These are phyloP conservation scores for Metschnikowia similis DNA, from an alignment of 805 yeast genomes.

Conservation along the genomic window DNA sequence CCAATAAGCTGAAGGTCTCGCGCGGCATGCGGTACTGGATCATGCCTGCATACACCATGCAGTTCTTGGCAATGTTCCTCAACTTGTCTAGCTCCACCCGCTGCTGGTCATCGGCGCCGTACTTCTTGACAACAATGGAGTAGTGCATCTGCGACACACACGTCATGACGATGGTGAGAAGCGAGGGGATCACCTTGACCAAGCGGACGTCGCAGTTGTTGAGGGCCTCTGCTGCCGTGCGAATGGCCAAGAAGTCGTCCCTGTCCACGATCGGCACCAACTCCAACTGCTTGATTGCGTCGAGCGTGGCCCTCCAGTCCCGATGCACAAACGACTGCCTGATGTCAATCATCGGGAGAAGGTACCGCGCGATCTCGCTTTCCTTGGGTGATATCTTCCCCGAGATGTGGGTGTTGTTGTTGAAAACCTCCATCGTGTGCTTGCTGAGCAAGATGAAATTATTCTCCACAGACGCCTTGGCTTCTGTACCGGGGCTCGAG, in stretches of 20 bases:
- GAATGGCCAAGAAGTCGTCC: slow-evolving; percentile 52
- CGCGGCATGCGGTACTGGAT: slow-evolving; percentile 89
- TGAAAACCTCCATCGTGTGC: slow-evolving; percentile 42
- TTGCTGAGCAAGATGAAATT: slow-evolving; percentile 46
- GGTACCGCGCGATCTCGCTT: slow-evolving; percentile 59
- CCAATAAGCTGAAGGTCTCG: slow-evolving; percentile 70
- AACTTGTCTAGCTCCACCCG: slow-evolving; percentile 51
- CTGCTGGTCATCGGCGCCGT: slow-evolving; percentile 43
- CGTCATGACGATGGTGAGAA: slow-evolving; percentile 78
- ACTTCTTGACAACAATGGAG: slow-evolving; percentile 40
- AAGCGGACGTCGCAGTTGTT: slow-evolving; percentile 62
- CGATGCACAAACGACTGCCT: slow-evolving; percentile 53
- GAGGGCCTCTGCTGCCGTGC: slow-evolving; percentile 57
- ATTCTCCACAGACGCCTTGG: slow-evolving; percentile 38
- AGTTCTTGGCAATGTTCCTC: slow-evolving; percentile 65
- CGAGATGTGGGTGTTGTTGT: slow-evolving; percentile 56
- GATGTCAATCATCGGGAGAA: slow-evolving; percentile 65
- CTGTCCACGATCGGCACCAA: slow-evolving; percentile 57
- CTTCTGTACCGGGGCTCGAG: slow-evolving; percentile 33
- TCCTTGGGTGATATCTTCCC: slow-evolving; percentile 50
- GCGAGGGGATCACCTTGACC: slow-evolving; percentile 72
- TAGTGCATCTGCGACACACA: slow-evolving; percentile 58
- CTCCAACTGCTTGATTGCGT: slow-evolving; percentile 53
- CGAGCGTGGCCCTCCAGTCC: slow-evolving; percentile 57
- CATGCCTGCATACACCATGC: slow-evolving; percentile 94